A percentile compares a stretch with the other conserved stretches of the same genome.
phyloP scores from a whole-genome alignment of 1,284 basidiomycete genomes.

The Apiotrichum laibachii region DNA sequence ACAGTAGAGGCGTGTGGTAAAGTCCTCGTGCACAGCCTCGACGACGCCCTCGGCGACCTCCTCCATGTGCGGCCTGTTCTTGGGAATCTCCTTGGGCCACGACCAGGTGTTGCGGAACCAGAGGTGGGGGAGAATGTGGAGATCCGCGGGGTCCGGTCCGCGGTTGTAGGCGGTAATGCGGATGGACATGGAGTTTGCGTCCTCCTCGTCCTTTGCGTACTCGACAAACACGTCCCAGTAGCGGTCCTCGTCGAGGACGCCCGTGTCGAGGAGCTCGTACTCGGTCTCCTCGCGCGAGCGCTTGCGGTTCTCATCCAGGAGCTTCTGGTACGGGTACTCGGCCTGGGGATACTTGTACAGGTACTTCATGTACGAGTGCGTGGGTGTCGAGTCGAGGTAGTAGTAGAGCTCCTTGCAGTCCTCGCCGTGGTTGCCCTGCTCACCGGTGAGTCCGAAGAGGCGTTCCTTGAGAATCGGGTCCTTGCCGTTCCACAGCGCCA shows the following conservation, averaged over 20 bases:
- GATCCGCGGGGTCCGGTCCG: slow-evolving; percentile 89
- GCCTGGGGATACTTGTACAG: slow-evolving; percentile 97
- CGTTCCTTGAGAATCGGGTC: slow-evolving; percentile 96
- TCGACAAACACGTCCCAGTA: slow-evolving; percentile 86
- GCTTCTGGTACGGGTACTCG: slow-evolving; percentile 86
- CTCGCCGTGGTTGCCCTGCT: slow-evolving; percentile 96
- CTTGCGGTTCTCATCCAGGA: slow-evolving; percentile 78
- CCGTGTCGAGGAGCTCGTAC: slow-evolving; percentile 90
- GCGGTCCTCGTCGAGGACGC: slow-evolving; percentile 83
- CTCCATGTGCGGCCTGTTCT: slow-evolving; percentile 65
- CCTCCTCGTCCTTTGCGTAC: slow-evolving; percentile 96
- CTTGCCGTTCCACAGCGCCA: slow-evolving; percentile 92
- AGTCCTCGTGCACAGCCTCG: slow-evolving; percentile 68
- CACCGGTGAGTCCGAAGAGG: slow-evolving; percentile 87
- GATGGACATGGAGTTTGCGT: slow-evolving; percentile 81
- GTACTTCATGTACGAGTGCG: slow-evolving; percentile 99
- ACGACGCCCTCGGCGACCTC: slow-evolving; percentile 60
- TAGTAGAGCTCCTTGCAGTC: slow-evolving; percentile 99
- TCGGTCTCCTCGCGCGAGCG: slow-evolving; percentile 82
- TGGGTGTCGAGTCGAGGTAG: slow-evolving; percentile 96
- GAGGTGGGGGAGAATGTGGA: slow-evolving; percentile 91
- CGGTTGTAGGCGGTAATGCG: slow-evolving; percentile 96
- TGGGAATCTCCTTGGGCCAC: slow-evolving; percentile 78
- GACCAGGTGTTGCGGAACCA: slow-evolving; percentile 99
- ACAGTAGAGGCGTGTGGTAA: slow-evolving; percentile 80